phyloP scores from a whole-genome alignment of 208 protist genomes.

The Trypanosoma platydactyli region DNA sequence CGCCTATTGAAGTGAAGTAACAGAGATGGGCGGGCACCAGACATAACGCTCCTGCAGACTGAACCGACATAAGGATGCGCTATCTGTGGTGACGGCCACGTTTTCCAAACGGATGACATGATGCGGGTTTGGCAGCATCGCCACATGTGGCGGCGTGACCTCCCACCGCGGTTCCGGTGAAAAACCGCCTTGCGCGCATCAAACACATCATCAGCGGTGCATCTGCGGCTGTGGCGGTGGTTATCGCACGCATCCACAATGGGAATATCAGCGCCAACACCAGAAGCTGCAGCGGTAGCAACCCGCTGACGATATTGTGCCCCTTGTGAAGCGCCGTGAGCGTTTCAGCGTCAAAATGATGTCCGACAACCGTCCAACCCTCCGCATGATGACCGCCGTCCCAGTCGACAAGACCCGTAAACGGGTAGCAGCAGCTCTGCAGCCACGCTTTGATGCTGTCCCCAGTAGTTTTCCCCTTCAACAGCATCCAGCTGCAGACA shows the following conservation, averaged over 20 bases:
- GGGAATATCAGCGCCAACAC: slow-evolving; percentile 50
- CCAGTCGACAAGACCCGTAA: slow-evolving; percentile 48
- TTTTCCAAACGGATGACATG: slow-evolving; percentile 28
- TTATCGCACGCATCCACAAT: slow-evolving; percentile 18
- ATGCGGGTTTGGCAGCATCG: neutral
- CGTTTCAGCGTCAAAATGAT: slow-evolving; percentile 49
- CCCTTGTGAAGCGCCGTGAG: slow-evolving; percentile 63
- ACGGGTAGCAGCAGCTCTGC: slow-evolving; percentile 44
- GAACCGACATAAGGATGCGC: neutral
- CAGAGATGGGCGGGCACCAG: too few relatives aligned
- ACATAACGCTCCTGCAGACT: neutral
- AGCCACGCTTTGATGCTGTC: slow-evolving; percentile 37
- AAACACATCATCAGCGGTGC: neutral
- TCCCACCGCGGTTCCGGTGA: neutral
- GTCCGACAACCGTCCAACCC: slow-evolving; percentile 38
- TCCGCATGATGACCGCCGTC: slow-evolving; percentile 46
- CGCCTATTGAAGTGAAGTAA: too few relatives aligned
- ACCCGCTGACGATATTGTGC: slow-evolving; percentile 62
- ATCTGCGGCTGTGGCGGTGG: neutral
- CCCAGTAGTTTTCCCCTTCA: slow-evolving; percentile 27
- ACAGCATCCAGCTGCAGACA: slow-evolving; percentile 43
- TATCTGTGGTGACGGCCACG: slow-evolving; percentile 5
- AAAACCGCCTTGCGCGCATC: neutral
- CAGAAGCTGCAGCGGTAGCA: slow-evolving; percentile 63
- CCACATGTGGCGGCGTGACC: neutral